Percentiles rank a stretch among this genome's conserved stretches.
phyloP scores from a whole-genome alignment of 2,329 filamentous ascomycete genomes.

The Fusarium sp. region DNA sequence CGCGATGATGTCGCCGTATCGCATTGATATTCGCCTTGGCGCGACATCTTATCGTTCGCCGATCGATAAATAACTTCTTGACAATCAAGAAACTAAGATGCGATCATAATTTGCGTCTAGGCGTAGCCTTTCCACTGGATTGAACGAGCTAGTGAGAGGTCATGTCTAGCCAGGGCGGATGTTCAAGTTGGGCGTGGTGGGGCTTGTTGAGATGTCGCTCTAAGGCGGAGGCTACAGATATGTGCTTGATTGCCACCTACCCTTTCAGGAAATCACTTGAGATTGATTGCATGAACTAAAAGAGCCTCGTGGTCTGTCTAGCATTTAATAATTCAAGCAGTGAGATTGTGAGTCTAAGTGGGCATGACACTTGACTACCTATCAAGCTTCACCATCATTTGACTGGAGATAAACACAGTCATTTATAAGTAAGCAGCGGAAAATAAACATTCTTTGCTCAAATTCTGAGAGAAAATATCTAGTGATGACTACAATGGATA shows the following conservation, averaged over 20 bases:
- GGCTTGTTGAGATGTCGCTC: slow-evolving; percentile 11
- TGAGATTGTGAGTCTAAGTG: no score
- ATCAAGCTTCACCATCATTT: background rate
- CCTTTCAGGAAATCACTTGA: background rate
- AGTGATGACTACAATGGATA: background rate
- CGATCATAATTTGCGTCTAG: accelerated
- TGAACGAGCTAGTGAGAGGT: background rate
- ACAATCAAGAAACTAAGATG: accelerated
- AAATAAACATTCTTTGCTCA: accelerated
- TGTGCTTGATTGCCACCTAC: background rate
- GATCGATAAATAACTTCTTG: background rate
- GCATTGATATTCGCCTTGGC: background rate
- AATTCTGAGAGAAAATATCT: accelerated
- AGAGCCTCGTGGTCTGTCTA: no score
- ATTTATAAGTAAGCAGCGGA: no score
- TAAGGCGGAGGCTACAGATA: slow-evolving; percentile 29
- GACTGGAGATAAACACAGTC: accelerated
- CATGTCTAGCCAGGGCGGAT: slow-evolving; percentile 28
- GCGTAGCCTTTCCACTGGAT: accelerated
- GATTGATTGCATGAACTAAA: background rate
- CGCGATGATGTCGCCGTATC: background rate
- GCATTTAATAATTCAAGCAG: accelerated
- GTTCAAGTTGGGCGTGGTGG: slow-evolving; percentile 30
- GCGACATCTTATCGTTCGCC: background rate
- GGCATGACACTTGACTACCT: background rate